Evolutionary conservation across 176 grass and related monocot species (phyloP), one percentile per base, ranked within the genome.

Genomic region (Melocanna baccifera): DNA sequence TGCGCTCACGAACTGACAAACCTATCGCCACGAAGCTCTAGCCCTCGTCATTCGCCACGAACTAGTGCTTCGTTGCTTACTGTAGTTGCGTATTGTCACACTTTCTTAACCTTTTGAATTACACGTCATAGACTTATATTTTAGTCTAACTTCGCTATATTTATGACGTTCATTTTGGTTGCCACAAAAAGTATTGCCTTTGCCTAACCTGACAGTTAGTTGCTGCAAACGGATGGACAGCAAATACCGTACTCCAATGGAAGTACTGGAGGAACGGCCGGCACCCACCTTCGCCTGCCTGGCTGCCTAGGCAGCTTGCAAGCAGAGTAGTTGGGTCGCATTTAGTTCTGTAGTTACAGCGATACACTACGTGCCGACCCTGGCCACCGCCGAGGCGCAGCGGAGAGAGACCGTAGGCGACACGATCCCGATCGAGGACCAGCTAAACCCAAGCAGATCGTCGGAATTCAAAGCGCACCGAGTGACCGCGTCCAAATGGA

Each of bases 381-480:
- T 59, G 50, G 32, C 41, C 70, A 75, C 72, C 30, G 71, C 53
- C 30, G 42, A 41, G 7, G 13, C 2, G 34, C 50, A 56, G 16
- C 59, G 16, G 23, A 18, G n/a, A 18, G n/a, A 19, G 76, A 14
- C 8, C 9, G 51, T 5, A 12, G 52, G 65, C 76, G 22, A 11
- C 66, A 67, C 13, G 40, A 19, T 36, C 41, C 55, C 15, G 22
- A 34, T 77, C 66, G n/a, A 78, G 80, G 73, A 83, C 73, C 76
- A 89, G 23, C 48, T 59, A 39, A 65, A 40, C 80, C 29, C 25
- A 63, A 18, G 5, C 56, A 12, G 52, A 71, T 45, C 23, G 7
- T 29, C 81, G 3, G 7, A 39, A 74, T 62, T 34, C 80, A 83
- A 16, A 62, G 62, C 50, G 6, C 51, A 6, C 19, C 69, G n/a